Conservation (phyloP, 352 stramenopile genomes). For the Globisporangium sylvaticum region DNA sequence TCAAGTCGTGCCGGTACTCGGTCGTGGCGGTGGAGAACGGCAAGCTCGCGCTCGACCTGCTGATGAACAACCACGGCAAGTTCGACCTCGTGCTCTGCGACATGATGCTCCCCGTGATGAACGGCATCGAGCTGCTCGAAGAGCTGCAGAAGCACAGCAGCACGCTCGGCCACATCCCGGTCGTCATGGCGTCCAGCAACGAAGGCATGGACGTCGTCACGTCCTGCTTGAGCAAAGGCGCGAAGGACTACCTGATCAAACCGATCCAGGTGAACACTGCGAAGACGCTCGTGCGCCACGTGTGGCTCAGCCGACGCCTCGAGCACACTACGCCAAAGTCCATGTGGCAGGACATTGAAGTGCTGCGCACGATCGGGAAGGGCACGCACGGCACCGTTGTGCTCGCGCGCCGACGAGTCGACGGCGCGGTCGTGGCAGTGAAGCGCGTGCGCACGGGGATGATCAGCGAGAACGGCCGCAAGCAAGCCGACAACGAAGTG, state of each 20-base stretch:
- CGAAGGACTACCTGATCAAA: constrained; percentile 91
- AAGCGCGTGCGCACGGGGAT: constrained; percentile 79
- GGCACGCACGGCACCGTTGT: constrained; percentile 84
- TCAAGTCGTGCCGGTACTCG: constrained; percentile 82
- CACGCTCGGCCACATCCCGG: constrained; percentile 76
- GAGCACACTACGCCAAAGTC: constrained; percentile 61
- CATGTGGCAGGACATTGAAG: constrained; percentile 84
- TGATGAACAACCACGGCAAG: constrained; percentile 65
- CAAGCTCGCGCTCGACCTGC: constrained; percentile 63
- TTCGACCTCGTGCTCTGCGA: constrained; percentile 89
- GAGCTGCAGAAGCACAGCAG: constrained; percentile 68
- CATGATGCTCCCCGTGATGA: constrained; percentile 89
- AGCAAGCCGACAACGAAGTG: constrained; percentile 87
- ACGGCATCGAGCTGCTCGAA: constrained; percentile 84
- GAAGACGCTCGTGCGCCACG: constrained; percentile 87
- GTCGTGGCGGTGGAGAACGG: constrained; percentile 85
- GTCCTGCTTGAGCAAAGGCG: constrained; percentile 83
- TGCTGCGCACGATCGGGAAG: constrained; percentile 85
- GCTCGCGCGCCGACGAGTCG: constrained; percentile 65
- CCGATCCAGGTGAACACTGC: constrained; percentile 88
- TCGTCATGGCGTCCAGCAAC: constrained; percentile 89
- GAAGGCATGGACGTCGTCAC: constrained; percentile 90
- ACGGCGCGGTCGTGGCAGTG: constrained; percentile 79
- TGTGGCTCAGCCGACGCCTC: constrained; percentile 76
- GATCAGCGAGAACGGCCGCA: constrained; percentile 81